These are phyloP conservation scores for Ceratobasidium sp. DNA, from an alignment of 1,284 basidiomycete species.

Conservation along the genomic window DNA sequence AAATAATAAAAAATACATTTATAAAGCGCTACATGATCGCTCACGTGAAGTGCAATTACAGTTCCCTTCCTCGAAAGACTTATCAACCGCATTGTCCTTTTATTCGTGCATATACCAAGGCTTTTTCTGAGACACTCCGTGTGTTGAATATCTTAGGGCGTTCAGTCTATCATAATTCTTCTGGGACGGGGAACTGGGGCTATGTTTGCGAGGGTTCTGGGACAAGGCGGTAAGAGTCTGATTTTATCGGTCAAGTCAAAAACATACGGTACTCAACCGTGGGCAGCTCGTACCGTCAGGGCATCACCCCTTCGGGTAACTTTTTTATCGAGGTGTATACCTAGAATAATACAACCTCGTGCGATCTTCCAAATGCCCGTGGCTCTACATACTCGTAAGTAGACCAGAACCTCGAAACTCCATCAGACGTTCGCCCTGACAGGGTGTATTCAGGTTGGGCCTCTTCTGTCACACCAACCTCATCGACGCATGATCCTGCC, in stretches of 20 bases:
- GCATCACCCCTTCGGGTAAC: neutral
- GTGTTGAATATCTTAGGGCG: too few species aligned
- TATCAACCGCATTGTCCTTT: too few species aligned
- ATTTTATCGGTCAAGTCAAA: too few species aligned
- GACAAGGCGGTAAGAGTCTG: neutral
- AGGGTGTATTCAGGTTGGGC: conserved; percentile 69
- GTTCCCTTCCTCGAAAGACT: too few species aligned
- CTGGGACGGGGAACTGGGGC: neutral
- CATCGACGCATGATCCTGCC: conserved; percentile 80
- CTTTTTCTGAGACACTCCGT: too few species aligned
- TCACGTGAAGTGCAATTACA: too few species aligned
- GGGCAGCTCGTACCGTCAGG: neutral
- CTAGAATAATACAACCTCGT: neutral
- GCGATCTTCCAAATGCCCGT: neutral
- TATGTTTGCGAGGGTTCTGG: neutral
- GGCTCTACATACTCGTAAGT: neutral
- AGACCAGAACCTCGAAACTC: neutral
- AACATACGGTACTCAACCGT: too few species aligned
- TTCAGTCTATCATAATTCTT: too few species aligned
- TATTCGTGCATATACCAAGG: too few species aligned
- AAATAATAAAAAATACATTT: too few species aligned
- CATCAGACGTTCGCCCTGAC: neutral
- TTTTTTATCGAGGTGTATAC: neutral
- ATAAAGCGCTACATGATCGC: too few species aligned
- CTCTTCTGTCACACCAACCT: conserved; percentile 78